A percentile compares a stretch with the other conserved stretches of the same genome.
Evolutionary conservation across 2,329 filamentous ascomycete species (phyloP).

Genomic region (Aspergillus pseudoglaucus): DNA sequence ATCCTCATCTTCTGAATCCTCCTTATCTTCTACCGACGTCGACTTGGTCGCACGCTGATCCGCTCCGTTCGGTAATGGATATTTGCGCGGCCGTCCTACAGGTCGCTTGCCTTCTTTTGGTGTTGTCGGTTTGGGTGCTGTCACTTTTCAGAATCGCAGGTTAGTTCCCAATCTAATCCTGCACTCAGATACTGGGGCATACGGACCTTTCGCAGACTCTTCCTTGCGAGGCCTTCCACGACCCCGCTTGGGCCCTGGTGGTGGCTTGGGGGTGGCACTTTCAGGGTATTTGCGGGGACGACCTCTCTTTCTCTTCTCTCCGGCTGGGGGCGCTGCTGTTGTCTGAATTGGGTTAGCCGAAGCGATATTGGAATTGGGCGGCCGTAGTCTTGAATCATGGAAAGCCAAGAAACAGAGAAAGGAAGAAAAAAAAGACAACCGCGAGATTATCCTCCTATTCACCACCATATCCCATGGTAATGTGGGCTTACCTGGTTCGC

Average conservation of each 20-base stretch:
- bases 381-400: neutral
- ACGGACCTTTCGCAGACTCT: constrained; percentile 10
- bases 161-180: neutral
- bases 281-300: constrained; percentile 28
- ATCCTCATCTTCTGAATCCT: constrained; percentile 9
- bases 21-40: constrained; percentile 7
- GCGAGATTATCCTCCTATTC: no score
- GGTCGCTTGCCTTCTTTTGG: constrained; percentile 16
- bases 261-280: constrained; percentile 15
- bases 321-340: constrained; percentile 13
- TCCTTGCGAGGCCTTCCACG: constrained; percentile 28
- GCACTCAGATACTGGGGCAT: neutral
- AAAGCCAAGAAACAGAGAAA: no score
- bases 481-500: no score
- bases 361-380: neutral
- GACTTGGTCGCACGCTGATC: constrained; percentile 11
- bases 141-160: neutral
- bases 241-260: constrained; percentile 25
- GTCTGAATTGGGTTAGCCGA: neutral
- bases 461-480: no score
- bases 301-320: constrained; percentile 27
- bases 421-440: no score
- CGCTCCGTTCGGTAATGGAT: constrained; percentile 10
- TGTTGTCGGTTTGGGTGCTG: neutral
- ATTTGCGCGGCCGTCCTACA: constrained; percentile 20